phyloP scores from a whole-genome alignment of 2,329 filamentous ascomycete species.

The Xylaria sp. region DNA sequence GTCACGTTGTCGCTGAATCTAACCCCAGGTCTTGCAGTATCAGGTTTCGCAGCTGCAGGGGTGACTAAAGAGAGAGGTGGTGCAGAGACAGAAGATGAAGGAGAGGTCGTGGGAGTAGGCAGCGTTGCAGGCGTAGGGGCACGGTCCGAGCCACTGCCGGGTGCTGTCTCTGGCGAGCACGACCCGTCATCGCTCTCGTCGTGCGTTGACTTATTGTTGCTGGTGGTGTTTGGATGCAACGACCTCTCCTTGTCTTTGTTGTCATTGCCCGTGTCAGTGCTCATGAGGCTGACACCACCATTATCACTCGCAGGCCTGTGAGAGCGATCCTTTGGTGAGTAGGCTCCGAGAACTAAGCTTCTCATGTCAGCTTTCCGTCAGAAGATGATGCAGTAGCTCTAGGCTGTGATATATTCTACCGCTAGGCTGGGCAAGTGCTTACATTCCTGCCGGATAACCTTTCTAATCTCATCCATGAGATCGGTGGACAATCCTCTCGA shows the following conservation, averaged over 20 bases:
- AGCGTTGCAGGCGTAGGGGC: conserved; percentile 3
- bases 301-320: conserved; percentile 17
- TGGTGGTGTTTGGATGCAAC: not conserved
- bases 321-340: conserved; percentile 16
- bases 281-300: conserved; percentile 14
- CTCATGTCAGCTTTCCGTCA: conserved; percentile 20
- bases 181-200: conserved; percentile 29
- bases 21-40: conserved; percentile 16
- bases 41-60: conserved; percentile 13
- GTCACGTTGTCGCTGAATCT: conserved; percentile 40
- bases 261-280: not conserved
- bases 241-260: conserved; percentile 15
- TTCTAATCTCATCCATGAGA: conserved; percentile 40
- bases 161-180: conserved; percentile 14
- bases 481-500: conserved; percentile 26
- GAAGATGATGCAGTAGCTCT: not conserved
- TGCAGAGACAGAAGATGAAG: conserved; percentile 16
- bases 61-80: conserved; percentile 9
- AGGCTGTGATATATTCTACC: not conserved
- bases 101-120: conserved; percentile 26
- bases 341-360: conserved; percentile 31
- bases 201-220: conserved; percentile 10
- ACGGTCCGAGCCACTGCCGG: conserved; percentile 23
- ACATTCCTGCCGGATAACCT: conserved; percentile 39
- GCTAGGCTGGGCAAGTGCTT: conserved; percentile 15